phyloP scores from a whole-genome alignment of 2,329 filamentous ascomycete genomes.

The Fusarium temperatum region DNA sequence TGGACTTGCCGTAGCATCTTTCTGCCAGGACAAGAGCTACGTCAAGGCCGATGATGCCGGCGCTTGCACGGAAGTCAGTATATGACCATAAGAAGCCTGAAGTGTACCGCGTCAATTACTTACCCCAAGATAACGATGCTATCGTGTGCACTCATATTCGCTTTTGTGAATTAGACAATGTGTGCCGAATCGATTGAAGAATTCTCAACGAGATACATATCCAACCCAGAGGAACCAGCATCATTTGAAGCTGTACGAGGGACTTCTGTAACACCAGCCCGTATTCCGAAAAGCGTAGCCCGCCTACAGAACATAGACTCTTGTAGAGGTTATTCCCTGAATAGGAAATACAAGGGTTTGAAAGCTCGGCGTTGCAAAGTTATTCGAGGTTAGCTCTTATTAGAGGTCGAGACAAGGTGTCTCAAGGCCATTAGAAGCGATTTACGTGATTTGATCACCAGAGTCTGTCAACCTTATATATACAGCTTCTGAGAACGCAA shows the following conservation, averaged over 20 bases:
- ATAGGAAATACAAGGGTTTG: background rate
- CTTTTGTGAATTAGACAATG: fast-evolving
- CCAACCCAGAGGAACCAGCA: no score
- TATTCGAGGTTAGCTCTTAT: fast-evolving
- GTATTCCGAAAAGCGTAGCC: no score
- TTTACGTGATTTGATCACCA: background rate
- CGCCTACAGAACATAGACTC: no score
- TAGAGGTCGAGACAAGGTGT: background rate
- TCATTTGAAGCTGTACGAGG: no score
- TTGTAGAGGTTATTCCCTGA: background rate
- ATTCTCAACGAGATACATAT: no score
- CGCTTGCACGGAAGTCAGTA: background rate
- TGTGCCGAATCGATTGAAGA: no score
- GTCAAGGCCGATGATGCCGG: background rate
- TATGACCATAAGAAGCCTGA: no score
- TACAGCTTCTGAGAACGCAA: fast-evolving
- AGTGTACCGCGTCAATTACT: fast-evolving
- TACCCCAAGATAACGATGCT: background rate
- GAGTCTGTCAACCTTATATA: background rate
- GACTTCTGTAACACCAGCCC: no score
- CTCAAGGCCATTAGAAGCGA: background rate
- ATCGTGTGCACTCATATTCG: background rate
- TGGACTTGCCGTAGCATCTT: background rate
- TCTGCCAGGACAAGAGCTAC: background rate
- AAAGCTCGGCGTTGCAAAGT: fast-evolving